These are phyloP conservation scores for Cnidoscolus chayamansa DNA, from an alignment of 441 rosid genomes.

Conservation along the genomic window DNA sequence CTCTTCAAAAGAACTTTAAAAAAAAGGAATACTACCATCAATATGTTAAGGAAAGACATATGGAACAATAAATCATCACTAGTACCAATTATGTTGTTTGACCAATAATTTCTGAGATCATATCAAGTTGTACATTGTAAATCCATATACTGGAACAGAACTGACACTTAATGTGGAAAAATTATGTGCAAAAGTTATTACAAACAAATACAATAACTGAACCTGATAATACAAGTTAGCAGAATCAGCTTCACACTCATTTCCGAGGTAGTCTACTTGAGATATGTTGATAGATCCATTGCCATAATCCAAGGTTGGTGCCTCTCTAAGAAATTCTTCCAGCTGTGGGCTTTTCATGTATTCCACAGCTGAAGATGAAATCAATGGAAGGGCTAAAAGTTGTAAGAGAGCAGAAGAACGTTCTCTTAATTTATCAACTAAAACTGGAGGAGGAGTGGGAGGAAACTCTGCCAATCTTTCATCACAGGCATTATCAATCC, in stretches of 20 bases:
- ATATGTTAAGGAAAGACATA: not conserved
- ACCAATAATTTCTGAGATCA: not conserved
- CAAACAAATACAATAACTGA: constrained; percentile 1
- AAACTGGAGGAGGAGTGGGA: constrained; percentile 57
- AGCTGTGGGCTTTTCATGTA: constrained; percentile 62
- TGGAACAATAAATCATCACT: not conserved
- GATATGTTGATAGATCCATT: constrained; percentile 22
- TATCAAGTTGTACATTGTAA: not conserved
- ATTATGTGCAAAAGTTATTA: not conserved
- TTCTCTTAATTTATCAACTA: constrained; percentile 62
- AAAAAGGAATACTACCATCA: constrained; percentile 6
- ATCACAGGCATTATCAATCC: constrained; percentile 76
- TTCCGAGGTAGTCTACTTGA: constrained; percentile 33
- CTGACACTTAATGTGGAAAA: not conserved
- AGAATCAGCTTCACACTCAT: constrained; percentile 37
- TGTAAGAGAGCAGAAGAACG: constrained; percentile 52
- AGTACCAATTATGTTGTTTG: not conserved
- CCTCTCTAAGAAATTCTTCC: constrained; percentile 52
- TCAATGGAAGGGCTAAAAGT: constrained; percentile 63
- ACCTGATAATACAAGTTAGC: constrained; percentile 74
- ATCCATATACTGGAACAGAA: not conserved
- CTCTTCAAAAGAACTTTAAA: constrained; percentile 22
- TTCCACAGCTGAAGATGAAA: constrained; percentile 66
- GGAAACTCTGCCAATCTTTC: constrained; percentile 88
- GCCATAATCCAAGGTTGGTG: constrained; percentile 32